These are phyloP conservation scores for Trifolium pratense DNA, from an alignment of 306 rosid genomes.

Conservation along the genomic window DNA sequence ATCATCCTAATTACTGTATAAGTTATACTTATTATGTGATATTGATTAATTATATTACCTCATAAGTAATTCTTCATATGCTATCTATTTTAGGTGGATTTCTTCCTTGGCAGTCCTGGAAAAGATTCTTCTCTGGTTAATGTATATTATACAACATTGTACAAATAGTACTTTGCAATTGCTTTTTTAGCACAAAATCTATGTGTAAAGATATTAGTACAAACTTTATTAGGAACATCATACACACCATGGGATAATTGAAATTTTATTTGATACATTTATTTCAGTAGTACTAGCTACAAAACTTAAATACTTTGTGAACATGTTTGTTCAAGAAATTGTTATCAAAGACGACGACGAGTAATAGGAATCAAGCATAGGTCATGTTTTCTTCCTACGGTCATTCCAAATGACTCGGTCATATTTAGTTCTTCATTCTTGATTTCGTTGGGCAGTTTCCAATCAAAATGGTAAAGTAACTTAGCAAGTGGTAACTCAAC, in stretches of 20 bases:
- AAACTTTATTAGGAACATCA: too few species aligned
- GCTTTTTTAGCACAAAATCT: not conserved
- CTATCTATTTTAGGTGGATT: slow-evolving; percentile 70
- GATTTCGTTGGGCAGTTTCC: not conserved
- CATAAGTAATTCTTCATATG: not conserved
- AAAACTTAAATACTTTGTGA: too few species aligned
- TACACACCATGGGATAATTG: too few species aligned
- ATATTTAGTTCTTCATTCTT: not conserved
- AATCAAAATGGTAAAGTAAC: slow-evolving; percentile 6
- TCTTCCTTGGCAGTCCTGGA: slow-evolving; percentile 99
- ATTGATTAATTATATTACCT: not conserved
- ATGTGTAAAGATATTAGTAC: too few species aligned
- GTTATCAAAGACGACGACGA: not conserved
- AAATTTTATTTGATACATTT: too few species aligned
- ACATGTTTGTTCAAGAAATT: too few species aligned
- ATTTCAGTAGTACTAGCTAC: too few species aligned
- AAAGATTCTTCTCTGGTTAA: slow-evolving; percentile 81
- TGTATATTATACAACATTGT: not conserved
- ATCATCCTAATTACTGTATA: not conserved
- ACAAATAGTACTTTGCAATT: not conserved
- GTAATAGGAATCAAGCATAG: not conserved
- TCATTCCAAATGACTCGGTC: not conserved
- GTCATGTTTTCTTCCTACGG: not conserved
- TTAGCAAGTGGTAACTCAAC: not conserved
- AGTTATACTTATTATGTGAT: too few species aligned